Base-by-base conservation (phyloP, 768 basidiomycete species). In the Scleroderma citrinum region DNA sequence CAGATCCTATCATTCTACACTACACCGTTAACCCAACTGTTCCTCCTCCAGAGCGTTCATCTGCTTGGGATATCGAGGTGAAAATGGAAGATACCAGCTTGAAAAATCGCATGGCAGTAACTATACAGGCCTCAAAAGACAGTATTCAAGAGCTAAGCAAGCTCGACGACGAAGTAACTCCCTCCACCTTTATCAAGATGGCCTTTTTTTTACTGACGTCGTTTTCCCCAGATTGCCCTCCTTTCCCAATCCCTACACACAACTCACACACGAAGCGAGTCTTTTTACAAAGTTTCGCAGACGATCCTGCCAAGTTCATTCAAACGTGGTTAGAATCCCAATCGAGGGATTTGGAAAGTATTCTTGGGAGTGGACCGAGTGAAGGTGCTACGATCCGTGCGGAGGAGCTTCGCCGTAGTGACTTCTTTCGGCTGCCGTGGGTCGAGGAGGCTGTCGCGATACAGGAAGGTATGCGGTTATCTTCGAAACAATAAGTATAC, bases 291-390 rank as follows among this genome's bases (percentile, higher is more conserved):
- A 80, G 82, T 2, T 96, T 96, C 61, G 81, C 90, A 12, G 71
- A 78, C 0, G 81, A 92, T 43, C 90, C 94, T 7, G 73, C 82
- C 6, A 74, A 76, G 54, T 88, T 97, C 63, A 87, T 93, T 48
- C 86, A 93, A 60, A 86, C 81, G 3, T 96, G 92, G 92, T 65
- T 97, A 16, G 87, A 87, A 57, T 92, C 89, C 2, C 94, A 97
- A 64, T 89, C 92, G 41, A 78, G 91, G 13, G 94, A 97, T 67
- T 66, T 97, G 38, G 91, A 94, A 69, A 86, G 80, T 49, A 76
- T 94, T 49, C 74, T 96, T n/a, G 92, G 91, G 26, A 90, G 86
- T 62, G 92, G 91, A 1, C 81, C 86, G 3, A 83, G 81, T 34
- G 87, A 89, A 55, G 87, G 86, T 23, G 75, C 80, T 61, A 82